Evolutionary conservation across 2,329 filamentous ascomycete genomes (phyloP), one percentile per base, ranked within the genome.

Genomic region (Aspergillus neoniger): DNA sequence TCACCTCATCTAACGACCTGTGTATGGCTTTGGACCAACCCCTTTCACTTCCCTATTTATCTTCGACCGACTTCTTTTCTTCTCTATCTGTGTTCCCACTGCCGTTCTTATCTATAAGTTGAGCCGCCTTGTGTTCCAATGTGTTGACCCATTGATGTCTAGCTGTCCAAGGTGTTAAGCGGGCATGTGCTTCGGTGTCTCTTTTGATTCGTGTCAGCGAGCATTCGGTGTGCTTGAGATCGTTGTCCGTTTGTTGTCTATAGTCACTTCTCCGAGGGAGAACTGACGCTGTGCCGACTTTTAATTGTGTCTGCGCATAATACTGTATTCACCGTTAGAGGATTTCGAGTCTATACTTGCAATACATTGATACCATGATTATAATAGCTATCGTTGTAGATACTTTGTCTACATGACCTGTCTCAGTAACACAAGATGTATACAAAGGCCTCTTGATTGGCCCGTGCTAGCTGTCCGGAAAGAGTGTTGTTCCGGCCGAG

Each of bases 171-270:
- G 66, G 69, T 72, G 67, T 71, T 73, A 59, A 71, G 67, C 69
- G 69, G 72, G 69, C 70, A 75, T 72, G 70, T 63, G 53, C 69
- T 71, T 68, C 60, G 65, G 61, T 67, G 67, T 69, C 38, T 65
- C 59, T 63, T 36, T 61, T 64, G 53, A 58, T 64, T 67, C 69
- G 51, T 58, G 65, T 67, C 68, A 73, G 71, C 69, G 70, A 73
- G 72, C 69, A 73, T 74, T 65, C 69, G 70, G 72, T 69, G 71
- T 71, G 69, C 67, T 47, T 48, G 50, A 55, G 43, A 49, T 54
- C 51, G 53, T 55, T 51, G 41, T 58, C 51, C 55, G 30, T 52
- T 36, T 52, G 43, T 54, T 52, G 55, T 61, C 47, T 55, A 50
- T 66, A 59, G 58, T 61, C 62, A 64, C 48, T 36, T 25, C 41